Base-by-base conservation (phyloP, 148 eudicot species). In the Dianthus caryophyllus region DNA sequence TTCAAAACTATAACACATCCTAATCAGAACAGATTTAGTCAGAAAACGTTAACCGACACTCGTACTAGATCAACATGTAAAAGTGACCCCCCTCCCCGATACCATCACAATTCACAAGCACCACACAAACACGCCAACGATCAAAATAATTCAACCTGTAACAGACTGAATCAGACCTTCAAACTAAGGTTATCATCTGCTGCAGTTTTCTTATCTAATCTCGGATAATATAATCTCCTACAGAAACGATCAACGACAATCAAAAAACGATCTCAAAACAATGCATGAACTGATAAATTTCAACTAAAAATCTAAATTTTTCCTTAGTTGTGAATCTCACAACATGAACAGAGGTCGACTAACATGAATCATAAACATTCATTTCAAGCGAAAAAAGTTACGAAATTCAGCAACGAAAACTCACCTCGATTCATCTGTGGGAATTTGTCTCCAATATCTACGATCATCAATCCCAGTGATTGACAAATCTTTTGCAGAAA, bases 391-490 rank as follows among this genome's bases (percentile, higher is more conserved):
- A n/a, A n/a, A n/a, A n/a, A n/a, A n/a, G n/a, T n/a, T 4, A 47
- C 17, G 21, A 17, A 6, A 49, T 4, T 13, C 53, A 7, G 57
- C 12, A 53, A 21, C 6, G 30, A 50, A 17, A 11, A 46, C 89
- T 81, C 75, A 91, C 97, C 92, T 84, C 11, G 85, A 82, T 70
- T 84, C 84, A 5, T 79, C 82, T 5, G 83, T 64, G 51, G 82
- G 77, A 49, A 84, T 66, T 20, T 72, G 83, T 57, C 57, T 79
- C 88, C 88, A 84, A 46, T 84, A 84, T 82, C 88, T 84, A 30
- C 85, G 73, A 73, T 84, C 88, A 77, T 81, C 85, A 27, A 84
- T 79, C 43, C 88, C 88, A 6, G 85, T 84, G 6, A 84, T 82
- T 9, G 78, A 71, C 50, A 84, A 54, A 16, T 83, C 85, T 61